Evolutionary conservation across 2,329 filamentous ascomycete species (phyloP).

Genomic region (Colletotrichum sp.): DNA sequence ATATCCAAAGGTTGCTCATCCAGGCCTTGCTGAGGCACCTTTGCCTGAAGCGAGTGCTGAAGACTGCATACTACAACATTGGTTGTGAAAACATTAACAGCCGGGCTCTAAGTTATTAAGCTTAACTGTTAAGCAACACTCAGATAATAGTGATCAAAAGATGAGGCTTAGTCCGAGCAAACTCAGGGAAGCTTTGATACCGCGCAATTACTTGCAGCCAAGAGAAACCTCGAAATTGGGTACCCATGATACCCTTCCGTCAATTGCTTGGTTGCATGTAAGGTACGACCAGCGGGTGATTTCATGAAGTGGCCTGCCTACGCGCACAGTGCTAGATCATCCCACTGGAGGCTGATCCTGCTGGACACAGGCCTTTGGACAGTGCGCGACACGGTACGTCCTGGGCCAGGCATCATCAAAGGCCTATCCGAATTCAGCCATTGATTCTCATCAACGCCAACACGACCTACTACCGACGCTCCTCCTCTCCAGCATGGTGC

Average conservation of each 20-base stretch:
- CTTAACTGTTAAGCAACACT: background rate
- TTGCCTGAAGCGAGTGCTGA: background rate
- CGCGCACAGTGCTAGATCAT: background rate
- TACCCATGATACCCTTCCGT: background rate
- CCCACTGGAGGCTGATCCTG: background rate
- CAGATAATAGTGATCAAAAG: background rate
- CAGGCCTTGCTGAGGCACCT: background rate
- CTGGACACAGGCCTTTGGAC: background rate
- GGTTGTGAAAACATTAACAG: background rate
- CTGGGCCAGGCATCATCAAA: background rate
- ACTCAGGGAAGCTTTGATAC: background rate
- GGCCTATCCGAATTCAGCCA: background rate
- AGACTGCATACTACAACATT: background rate
- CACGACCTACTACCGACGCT: background rate
- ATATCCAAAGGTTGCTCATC: background rate
- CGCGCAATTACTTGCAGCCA: background rate
- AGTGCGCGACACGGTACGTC: background rate
- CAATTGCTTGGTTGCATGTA: background rate
- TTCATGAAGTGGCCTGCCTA: background rate
- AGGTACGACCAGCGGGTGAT: background rate
- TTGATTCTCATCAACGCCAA: background rate
- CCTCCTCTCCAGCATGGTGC: conserved; percentile 3
- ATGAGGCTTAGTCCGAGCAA: background rate
- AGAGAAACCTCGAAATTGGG: background rate
- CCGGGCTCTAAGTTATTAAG: background rate